phyloP scores from a whole-genome alignment of 192 early-diverging fungal genomes.

The Funneliformis mosseae region DNA sequence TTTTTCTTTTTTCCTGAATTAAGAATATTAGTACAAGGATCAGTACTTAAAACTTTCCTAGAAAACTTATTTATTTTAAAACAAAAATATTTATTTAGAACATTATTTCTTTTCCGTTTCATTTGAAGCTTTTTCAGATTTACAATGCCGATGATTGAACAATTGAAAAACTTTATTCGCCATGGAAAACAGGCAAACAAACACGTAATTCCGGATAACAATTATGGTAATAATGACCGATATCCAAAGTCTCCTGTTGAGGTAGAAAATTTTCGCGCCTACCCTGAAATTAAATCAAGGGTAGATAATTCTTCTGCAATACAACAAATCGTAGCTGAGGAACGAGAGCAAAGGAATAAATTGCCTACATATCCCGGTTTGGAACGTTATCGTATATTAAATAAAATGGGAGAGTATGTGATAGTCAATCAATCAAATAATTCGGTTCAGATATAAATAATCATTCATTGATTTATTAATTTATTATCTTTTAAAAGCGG shows the following conservation, averaged over 20 bases:
- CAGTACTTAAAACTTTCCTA: background rate
- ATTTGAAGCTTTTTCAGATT: background rate
- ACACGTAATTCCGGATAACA: slow-evolving; percentile 24
- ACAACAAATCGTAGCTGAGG: slow-evolving; percentile 53
- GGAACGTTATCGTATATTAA: slow-evolving; percentile 57
- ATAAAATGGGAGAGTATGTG: slow-evolving; percentile 77
- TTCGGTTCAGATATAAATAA: background rate
- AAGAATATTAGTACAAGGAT: too few species aligned
- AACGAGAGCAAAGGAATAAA: slow-evolving; percentile 49
- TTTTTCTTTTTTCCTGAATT: too few species aligned
- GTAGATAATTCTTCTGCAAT: slow-evolving; percentile 41
- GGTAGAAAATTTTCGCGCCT: background rate
- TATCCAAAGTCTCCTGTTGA: background rate
- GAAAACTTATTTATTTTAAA: background rate
- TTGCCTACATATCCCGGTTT: slow-evolving; percentile 61
- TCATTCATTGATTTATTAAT: background rate
- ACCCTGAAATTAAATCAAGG: slow-evolving; percentile 9
- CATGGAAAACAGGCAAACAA: slow-evolving; percentile 47
- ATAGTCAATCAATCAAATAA: background rate
- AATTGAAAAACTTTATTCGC: slow-evolving; percentile 53
- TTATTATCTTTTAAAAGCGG: slow-evolving; percentile 57
- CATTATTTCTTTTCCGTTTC: background rate
- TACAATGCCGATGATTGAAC: slow-evolving; percentile 41
- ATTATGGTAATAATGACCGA: slow-evolving; percentile 30
- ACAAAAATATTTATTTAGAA: background rate